phyloP scores from a whole-genome alignment of 495 filamentous ascomycete genomes.

The Letharia columbiana region DNA sequence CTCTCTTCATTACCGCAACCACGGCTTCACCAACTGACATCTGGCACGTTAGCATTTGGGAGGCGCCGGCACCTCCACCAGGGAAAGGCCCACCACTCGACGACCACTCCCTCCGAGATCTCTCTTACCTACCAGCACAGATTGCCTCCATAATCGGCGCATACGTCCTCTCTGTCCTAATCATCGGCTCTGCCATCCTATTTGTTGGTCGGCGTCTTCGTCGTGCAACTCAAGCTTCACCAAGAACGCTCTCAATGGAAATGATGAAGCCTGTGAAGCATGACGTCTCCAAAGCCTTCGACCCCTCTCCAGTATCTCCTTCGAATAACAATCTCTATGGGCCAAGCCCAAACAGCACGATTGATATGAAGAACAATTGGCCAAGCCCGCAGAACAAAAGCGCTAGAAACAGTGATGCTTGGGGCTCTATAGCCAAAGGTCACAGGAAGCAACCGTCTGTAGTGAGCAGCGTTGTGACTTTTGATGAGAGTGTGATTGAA shows the following conservation, averaged over 20 bases:
- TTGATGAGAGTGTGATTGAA: constrained; percentile 68
- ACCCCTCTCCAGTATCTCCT: constrained; percentile 28
- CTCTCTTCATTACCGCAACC: constrained; percentile 15
- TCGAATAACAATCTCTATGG: constrained; percentile 32
- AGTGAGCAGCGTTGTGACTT: constrained; percentile 47
- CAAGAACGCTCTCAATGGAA: constrained; percentile 49
- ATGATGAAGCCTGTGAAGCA: constrained; percentile 45
- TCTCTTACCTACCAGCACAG: constrained; percentile 57
- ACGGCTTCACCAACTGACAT: constrained; percentile 21
- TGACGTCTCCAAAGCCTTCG: constrained; percentile 26
- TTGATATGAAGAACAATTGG: constrained; percentile 29
- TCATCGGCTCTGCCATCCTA: constrained; percentile 59
- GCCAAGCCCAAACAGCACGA: constrained; percentile 39
- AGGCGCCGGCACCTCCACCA: constrained; percentile 48
- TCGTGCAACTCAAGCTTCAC: constrained; percentile 43
- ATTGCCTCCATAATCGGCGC: constrained; percentile 71
- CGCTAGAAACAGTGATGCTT: constrained; percentile 32
- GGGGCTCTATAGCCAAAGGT: constrained; percentile 35
- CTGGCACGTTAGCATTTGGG: constrained; percentile 42
- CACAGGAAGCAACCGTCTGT: constrained; percentile 33
- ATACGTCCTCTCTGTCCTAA: constrained; percentile 63
- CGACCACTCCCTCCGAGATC: constrained; percentile 46
- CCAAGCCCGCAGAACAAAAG: constrained; percentile 36
- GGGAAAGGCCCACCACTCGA: constrained; percentile 50
- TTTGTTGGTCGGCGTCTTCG: constrained; percentile 53